These are phyloP conservation scores for Botrytis elliptica DNA, from an alignment of 2,329 filamentous ascomycete species.

Conservation along the genomic window DNA sequence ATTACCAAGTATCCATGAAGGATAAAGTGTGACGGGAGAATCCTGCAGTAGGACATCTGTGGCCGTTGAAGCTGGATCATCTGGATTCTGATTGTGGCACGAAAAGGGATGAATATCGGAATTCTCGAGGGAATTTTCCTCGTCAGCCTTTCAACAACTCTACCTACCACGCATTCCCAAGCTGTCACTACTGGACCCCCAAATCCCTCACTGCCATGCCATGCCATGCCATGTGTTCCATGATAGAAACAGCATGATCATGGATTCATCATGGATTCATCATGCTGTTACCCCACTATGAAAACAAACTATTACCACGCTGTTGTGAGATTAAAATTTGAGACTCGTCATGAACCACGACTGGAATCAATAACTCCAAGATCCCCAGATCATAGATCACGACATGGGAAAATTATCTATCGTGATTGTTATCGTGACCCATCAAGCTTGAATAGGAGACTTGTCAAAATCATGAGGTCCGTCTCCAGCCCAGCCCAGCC, in stretches of 20 bases:
- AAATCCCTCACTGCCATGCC: not conserved
- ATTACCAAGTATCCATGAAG: not conserved
- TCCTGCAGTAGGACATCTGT: slow-evolving; percentile 1
- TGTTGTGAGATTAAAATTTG: slow-evolving; percentile 13
- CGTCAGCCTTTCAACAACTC: not conserved
- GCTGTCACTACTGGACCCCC: not conserved
- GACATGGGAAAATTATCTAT: slow-evolving; percentile 8
- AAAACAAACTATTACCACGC: not conserved
- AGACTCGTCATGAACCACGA: slow-evolving; percentile 19
- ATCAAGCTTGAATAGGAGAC: not conserved
- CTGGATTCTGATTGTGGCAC: not conserved
- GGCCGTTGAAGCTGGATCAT: not conserved
- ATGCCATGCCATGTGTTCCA: not conserved
- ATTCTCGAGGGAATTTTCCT: not conserved
- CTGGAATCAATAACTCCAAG: not conserved
- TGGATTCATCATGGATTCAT: slow-evolving; percentile 4
- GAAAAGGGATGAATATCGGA: not conserved
- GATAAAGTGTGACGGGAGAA: not conserved
- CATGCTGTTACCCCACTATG: not conserved
- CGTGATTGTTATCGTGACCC: slow-evolving; percentile 7
- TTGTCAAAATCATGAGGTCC: slow-evolving; percentile 8
- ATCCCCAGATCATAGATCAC: slow-evolving; percentile 11
- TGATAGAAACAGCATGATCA: not conserved
- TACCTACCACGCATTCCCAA: not conserved
- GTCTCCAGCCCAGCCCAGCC: not conserved